A percentile compares a stretch with the other conserved stretches of the same genome.
Evolutionary conservation across 2,329 filamentous ascomycete genomes (phyloP).

Genomic region (Emergomyces pasteurianus): DNA sequence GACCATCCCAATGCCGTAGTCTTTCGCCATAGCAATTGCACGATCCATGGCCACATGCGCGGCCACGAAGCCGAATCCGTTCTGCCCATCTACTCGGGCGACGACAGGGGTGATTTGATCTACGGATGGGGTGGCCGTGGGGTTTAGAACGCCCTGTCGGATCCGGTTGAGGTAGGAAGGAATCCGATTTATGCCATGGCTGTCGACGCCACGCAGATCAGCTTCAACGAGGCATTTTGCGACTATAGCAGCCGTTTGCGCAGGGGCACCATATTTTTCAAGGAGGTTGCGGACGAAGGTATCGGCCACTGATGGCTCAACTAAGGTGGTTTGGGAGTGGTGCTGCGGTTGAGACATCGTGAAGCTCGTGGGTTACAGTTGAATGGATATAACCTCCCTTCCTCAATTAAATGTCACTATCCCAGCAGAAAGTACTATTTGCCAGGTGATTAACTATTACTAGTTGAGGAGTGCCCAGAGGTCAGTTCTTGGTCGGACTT

Average conservation of each 20-base stretch:
- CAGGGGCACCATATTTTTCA: conserved; percentile 47
- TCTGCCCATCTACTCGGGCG: conserved; percentile 54
- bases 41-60: conserved; percentile 54
- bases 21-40: conserved; percentile 55
- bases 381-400: not conserved
- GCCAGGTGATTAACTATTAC: not conserved
- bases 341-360: not conserved
- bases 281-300: conserved; percentile 45
- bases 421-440: not conserved
- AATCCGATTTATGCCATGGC: conserved; percentile 66
- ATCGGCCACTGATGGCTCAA: conserved; percentile 20
- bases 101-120: conserved; percentile 57
- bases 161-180: conserved; percentile 67
- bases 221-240: conserved; percentile 60
- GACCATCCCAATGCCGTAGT: conserved; percentile 60
- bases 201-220: conserved; percentile 68
- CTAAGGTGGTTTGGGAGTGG: not conserved
- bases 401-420: not conserved
- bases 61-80: conserved; percentile 65
- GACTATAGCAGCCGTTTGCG: conserved; percentile 48
- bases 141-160: conserved; percentile 55
- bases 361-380: not conserved
- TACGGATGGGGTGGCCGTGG: conserved; percentile 47
- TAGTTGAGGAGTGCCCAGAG: not conserved
- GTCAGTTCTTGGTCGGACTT: not conserved